Evolutionary conservation across 2,329 filamentous ascomycete genomes (phyloP).

Genomic region (Aspergillus carbonarius): DNA sequence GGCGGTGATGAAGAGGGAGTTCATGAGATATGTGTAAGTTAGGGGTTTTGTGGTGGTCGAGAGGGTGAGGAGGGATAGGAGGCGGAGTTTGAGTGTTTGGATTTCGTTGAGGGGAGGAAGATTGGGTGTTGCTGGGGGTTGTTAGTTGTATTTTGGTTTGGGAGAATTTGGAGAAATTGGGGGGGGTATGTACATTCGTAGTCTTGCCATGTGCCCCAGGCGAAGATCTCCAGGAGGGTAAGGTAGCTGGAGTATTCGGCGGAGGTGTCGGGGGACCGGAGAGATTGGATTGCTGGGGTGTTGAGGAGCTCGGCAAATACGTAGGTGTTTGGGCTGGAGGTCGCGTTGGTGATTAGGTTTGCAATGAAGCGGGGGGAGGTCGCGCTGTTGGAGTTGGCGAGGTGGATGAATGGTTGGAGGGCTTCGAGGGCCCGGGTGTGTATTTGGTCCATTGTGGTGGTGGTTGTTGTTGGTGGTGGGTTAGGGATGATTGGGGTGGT

Average conservation of each 20-base stretch:
- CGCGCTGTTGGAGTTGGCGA: slow-evolving; percentile 73
- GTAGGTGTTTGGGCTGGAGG: slow-evolving; percentile 83
- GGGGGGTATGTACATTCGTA: slow-evolving; percentile 58
- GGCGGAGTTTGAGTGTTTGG: slow-evolving; percentile 82
- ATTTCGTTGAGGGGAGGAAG: slow-evolving; percentile 71
- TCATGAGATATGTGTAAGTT: slow-evolving; percentile 69
- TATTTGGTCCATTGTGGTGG: slow-evolving; percentile 45
- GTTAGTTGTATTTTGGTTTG: neutral
- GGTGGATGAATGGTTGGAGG: slow-evolving; percentile 80
- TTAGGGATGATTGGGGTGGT: neutral
- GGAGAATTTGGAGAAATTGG: neutral
- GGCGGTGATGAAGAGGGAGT: slow-evolving; percentile 64
- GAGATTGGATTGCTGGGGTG: slow-evolving; percentile 72
- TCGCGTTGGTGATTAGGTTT: slow-evolving; percentile 83
- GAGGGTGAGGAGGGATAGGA: slow-evolving; percentile 83
- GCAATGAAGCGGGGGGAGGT: slow-evolving; percentile 76
- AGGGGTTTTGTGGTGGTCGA: slow-evolving; percentile 67
- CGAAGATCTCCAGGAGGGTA: slow-evolving; percentile 80
- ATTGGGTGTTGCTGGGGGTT: slow-evolving; percentile 43
- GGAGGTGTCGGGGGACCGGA: slow-evolving; percentile 55
- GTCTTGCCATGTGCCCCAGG: slow-evolving; percentile 81
- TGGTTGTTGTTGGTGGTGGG: neutral
- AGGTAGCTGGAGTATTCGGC: slow-evolving; percentile 65
- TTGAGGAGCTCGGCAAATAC: slow-evolving; percentile 93
- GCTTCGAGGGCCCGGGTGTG: slow-evolving; percentile 58